Evolutionary conservation across 2,329 filamentous ascomycete genomes (phyloP), one percentile per base, ranked within the genome.

Genomic region (Colletotrichum tabaci): DNA sequence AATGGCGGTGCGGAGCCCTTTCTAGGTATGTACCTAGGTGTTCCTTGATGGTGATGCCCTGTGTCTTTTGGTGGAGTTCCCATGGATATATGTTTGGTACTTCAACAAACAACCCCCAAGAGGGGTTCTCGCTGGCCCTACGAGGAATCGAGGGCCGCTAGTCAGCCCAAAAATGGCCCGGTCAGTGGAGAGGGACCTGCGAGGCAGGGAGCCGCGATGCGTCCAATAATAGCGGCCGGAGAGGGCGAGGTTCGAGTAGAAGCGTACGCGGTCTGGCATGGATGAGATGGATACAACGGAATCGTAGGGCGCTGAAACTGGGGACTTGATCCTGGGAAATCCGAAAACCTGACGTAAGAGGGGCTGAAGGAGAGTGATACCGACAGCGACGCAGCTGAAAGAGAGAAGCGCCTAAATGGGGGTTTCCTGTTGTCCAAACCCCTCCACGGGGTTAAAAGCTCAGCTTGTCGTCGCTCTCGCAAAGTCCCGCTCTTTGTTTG

Each of bases 1-100:
- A 46, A 47, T 67, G 52, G 52, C 61, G 66, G 66, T 61, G 61
- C 52, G 66, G 66, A 52, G 61, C 52, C 61, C 21, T n/a, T 35
- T 40, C 30, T 23, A 12, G 35, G 35, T 18, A 12, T 56, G 61
- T 26, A 50, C 8, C 38, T 23, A 23, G 40, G 50, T 35, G 64
- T 58, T 61, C 10, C 10, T 42, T n/a, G 12, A 6, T 15, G 57
- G 47, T 15, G 35, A 42, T 18, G 13, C 15, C 56, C 23, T 63
- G 42, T 44, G 46, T n/a, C 58, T 50, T 50, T 18, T 30, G 49
- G 49, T 63, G 61, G 61, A 55, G 58, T 46, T 49, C 35, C 4
- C n/a, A 38, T 26, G 23, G 18, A 49, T 35, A 38, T 12, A 30
- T 13, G 35, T 10, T 38, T 38, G 35, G 35, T 10, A 38, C 35